Conservation (phyloP, 2,329 filamentous ascomycete genomes). For the Colletotrichum sp. region DNA sequence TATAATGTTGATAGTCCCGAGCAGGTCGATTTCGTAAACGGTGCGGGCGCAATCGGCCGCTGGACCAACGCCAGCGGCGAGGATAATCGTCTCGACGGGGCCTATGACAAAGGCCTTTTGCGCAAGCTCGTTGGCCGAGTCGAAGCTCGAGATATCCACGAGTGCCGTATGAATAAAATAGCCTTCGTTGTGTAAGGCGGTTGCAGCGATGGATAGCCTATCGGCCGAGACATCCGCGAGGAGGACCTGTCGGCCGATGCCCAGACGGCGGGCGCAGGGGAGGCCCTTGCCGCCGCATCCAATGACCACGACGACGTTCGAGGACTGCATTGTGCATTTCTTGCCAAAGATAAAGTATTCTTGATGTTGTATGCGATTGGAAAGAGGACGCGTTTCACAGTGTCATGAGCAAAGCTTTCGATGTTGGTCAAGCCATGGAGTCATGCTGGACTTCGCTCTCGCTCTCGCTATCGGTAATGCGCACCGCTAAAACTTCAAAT, state of each 20-base stretch:
- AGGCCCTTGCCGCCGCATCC: neutral
- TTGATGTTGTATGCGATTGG: neutral
- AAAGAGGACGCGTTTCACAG: neutral
- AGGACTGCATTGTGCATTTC: neutral
- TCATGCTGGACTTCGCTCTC: neutral
- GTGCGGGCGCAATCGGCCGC: neutral
- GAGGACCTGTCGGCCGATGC: neutral
- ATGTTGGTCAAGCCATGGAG: neutral
- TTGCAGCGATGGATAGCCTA: neutral
- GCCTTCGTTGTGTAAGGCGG: neutral
- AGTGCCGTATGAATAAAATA: neutral
- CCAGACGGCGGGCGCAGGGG: neutral
- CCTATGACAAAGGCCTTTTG: neutral
- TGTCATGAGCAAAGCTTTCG: neutral
- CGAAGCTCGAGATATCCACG: neutral
- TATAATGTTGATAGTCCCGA: neutral
- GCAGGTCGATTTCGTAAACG: neutral
- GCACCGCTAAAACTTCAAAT: neutral
- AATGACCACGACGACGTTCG: neutral
- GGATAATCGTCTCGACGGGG: neutral
- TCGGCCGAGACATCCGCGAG: neutral
- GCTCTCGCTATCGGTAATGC: neutral
- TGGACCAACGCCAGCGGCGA: neutral
- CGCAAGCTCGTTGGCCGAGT: neutral
- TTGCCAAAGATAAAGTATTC: neutral